Percentiles rank a stretch among this genome's conserved stretches.
These are phyloP conservation scores for Hygrophorus pudorinus DNA, from an alignment of 768 basidiomycete genomes.

Conservation along the genomic window DNA sequence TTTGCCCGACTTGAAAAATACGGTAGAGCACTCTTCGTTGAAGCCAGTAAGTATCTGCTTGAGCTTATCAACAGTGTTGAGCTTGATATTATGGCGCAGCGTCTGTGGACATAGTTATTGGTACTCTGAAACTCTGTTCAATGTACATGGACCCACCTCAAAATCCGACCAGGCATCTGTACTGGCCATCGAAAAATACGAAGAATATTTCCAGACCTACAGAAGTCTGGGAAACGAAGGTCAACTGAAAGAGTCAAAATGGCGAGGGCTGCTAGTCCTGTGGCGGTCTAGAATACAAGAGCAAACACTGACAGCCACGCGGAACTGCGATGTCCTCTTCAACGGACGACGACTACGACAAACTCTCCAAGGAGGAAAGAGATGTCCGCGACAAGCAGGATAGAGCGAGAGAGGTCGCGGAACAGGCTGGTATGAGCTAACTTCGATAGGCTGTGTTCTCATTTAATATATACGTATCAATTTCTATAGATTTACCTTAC, in stretches of 20 bases:
- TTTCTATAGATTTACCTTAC: slow-evolving; percentile 70
- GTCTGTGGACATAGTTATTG: slow-evolving; percentile 30
- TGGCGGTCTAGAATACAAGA: neutral
- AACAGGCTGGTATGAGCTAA: slow-evolving; percentile 69
- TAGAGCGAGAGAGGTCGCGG: slow-evolving; percentile 56
- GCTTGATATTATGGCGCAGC: slow-evolving; percentile 59
- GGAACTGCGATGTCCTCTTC: neutral
- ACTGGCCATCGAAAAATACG: slow-evolving; percentile 41
- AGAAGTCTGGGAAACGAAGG: neutral
- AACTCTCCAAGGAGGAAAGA: slow-evolving; percentile 66
- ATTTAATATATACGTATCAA: slow-evolving; percentile 12
- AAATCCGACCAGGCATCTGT: slow-evolving; percentile 61
- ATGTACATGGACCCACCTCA: slow-evolving; percentile 38
- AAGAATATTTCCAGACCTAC: neutral
- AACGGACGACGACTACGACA: slow-evolving; percentile 54
- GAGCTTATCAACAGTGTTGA: slow-evolving; percentile 78
- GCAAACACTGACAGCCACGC: neutral
- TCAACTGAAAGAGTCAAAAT: neutral
- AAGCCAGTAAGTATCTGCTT: slow-evolving; percentile 73
- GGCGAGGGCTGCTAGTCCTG: neutral
- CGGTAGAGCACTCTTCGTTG: slow-evolving; percentile 67
- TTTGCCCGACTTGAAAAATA: slow-evolving; percentile 68
- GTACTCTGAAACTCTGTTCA: slow-evolving; percentile 8
- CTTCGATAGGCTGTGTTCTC: slow-evolving; percentile 5
- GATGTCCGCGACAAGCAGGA: slow-evolving; percentile 62